Evolutionary conservation across 257 asterid species (phyloP), one percentile per base, ranked within the genome.

Genomic region (Penstemon davidsonii): DNA sequence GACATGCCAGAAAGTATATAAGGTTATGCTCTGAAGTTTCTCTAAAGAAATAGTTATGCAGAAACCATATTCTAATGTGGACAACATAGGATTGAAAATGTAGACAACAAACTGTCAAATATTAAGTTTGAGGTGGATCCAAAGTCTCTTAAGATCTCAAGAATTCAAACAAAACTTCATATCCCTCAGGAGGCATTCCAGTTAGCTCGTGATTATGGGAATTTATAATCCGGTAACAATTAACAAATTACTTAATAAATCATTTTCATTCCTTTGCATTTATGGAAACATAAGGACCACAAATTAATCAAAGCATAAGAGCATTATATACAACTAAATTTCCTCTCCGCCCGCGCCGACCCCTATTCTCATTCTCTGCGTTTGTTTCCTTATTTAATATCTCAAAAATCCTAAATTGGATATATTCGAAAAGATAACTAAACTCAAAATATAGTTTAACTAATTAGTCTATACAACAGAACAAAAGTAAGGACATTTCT

Each of bases 311-410:
- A 62, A 25, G 47, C 70, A 62, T 7, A 43, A 25, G 33, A 25
- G 19, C 15, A 15, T 15, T 0, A 15, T 15, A 15, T 8, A 36
- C 25, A 54, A 6, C 9, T 13, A 51, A 13, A 54, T 13, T 60
- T 52, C 63, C 62, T 15, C 51, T 46, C 37, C 68, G 49, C 33
- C 36, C 47, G 56, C 8, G 11, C 46, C 64, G 19, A 13, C 54
- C 60, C 39, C 47, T 37, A 13, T 39, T 40, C 41, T 19, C 51
- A 45, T 60, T 43, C 19, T 42, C 62, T 25, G 63, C 61, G 37
- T 8, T 53, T 11, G 45, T 4, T 36, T 63, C 6, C 39, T 1
- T 25, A 25, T 25, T 25, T 25, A 25, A 25, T 25, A 25, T 25
- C 33, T 25, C 33, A 25, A 25, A 25, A 25, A 25, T 25, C 33